Base-by-base conservation (phyloP, 169 alveolate species). In the Eimeria acervulina region DNA sequence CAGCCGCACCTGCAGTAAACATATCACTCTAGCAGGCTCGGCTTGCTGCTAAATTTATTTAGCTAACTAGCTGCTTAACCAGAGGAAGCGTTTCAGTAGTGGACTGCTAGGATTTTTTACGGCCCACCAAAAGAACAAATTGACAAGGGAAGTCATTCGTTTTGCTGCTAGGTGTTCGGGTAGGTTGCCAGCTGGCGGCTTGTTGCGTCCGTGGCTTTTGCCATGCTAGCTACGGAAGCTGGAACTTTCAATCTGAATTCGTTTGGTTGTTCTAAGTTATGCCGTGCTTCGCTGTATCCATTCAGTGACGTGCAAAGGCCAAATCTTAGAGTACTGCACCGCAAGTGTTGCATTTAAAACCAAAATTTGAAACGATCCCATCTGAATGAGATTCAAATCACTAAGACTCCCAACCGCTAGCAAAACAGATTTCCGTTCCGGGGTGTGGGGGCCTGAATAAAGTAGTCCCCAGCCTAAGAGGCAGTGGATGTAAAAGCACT, bases 371-470 rank as follows among this genome's bases (percentile, higher is more conserved):
- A 19, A 19, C 28, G 19, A 19, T 61, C 72, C 31, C 31, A 61
- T 19, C 10, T 10, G 36, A 26, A 61, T 61, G 36, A 23, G 36
- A 23, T 3, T 8, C 10, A 66, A 66, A 66, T 66, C 76, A 28
- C 42, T 1, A 28, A 66, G 33, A 74, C 26, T 31, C 84, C 84
- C 47, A 38, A 74, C 10, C 5, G 31, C 47, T 19, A 74, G 55
- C 84, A 74, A 74, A 74, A 74, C 84, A 74, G 21, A 74, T 74
- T 74, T 13, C n/a, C 23, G 7, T 74, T 17, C 52, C 72, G 23
- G 42, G 76, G 76, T 66, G 76, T 4, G 76, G 76, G 40, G 76
- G 76, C 36, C 40, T 66, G 19, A 66, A 28, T 66, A 66, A 26
- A 66, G 31, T 38, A 66, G 31, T 38, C 52, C 59, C 52, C 76